A percentile compares a stretch with the other conserved stretches of the same genome.
phyloP scores from a whole-genome alignment of 108 stramenopile species.

The Cyclotella kingstonii region DNA sequence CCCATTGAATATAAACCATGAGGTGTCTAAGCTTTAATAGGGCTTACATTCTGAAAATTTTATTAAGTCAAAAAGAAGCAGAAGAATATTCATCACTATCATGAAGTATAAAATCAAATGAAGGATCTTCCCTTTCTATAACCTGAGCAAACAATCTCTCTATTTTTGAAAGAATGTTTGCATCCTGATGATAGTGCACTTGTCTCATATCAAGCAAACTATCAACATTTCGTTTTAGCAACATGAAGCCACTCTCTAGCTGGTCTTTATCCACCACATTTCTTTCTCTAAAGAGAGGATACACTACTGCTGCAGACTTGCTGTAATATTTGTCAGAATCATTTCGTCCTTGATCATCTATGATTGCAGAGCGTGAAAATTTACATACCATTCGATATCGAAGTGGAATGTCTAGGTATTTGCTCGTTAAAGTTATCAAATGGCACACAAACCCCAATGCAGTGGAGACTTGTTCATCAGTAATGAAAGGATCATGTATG shows the following conservation, averaged over 20 bases:
- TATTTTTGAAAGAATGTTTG: constrained; percentile 39
- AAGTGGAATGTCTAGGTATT: constrained; percentile 76
- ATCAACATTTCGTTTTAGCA: constrained; percentile 78
- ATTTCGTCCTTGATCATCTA: constrained; percentile 11
- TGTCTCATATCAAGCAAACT: constrained; percentile 49
- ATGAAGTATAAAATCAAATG: too few species aligned
- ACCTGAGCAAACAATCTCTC: constrained; percentile 21
- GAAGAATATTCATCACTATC: too few species aligned
- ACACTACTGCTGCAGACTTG: constrained; percentile 29
- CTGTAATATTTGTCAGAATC: constrained; percentile 1
- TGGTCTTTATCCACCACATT: constrained; percentile 72
- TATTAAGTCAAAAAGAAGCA: too few species aligned
- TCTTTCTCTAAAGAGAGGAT: constrained; percentile 76
- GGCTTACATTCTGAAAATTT: too few species aligned
- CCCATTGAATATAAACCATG: too few species aligned
- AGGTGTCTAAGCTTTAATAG: too few species aligned
- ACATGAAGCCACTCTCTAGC: constrained; percentile 61
- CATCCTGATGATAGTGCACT: constrained; percentile 11
- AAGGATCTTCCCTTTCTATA: constrained; percentile 19
- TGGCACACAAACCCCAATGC: constrained; percentile 81
- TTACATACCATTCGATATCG: constrained; percentile 82
- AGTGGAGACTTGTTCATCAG: constrained; percentile 83
- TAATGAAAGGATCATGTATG: constrained; percentile 47
- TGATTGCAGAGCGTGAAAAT: constrained; percentile 74
- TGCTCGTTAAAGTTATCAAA: constrained; percentile 68